Evolutionary conservation across 2,329 filamentous ascomycete genomes (phyloP).

Genomic region (Neonectria neomacrospora): DNA sequence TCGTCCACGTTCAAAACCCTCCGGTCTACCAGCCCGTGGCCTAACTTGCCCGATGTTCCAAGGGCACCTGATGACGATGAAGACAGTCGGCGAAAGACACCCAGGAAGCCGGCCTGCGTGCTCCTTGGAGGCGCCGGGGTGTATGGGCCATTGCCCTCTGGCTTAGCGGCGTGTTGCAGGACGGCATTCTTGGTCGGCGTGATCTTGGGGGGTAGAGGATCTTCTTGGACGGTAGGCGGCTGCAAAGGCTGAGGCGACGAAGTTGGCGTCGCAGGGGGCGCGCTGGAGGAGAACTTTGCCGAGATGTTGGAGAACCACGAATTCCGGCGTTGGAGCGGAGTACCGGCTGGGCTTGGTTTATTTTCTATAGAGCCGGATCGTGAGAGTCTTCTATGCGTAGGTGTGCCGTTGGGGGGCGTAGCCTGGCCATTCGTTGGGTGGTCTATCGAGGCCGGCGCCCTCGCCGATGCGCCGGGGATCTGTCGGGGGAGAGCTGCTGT

Average conservation of each 20-base stretch:
- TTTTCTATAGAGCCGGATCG: constrained; percentile 54
- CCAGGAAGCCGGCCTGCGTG: constrained; percentile 77
- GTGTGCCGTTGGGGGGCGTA: constrained; percentile 41
- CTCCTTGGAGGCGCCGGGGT: constrained; percentile 79
- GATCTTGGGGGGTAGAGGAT: constrained; percentile 61
- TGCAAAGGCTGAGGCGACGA: constrained; percentile 46
- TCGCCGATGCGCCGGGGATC: constrained; percentile 46
- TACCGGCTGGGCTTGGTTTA: constrained; percentile 45
- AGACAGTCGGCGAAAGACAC: constrained; percentile 84
- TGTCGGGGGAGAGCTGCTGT: constrained; percentile 48
- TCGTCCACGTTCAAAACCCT: constrained; percentile 86
- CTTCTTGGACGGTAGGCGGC: constrained; percentile 44
- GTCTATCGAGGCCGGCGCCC: constrained; percentile 42
- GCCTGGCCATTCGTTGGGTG: constrained; percentile 40
- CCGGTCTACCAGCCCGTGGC: constrained; percentile 80
- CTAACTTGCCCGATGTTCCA: constrained; percentile 43
- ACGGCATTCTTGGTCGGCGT: constrained; percentile 67
- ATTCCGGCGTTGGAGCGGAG: constrained; percentile 66
- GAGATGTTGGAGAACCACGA: constrained; percentile 96
- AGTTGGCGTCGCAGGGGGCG: constrained; percentile 47
- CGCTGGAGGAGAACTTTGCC: constrained; percentile 79
- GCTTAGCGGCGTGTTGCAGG: constrained; percentile 65
- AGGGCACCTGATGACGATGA: constrained; percentile 64
- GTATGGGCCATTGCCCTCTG: constrained; percentile 73
- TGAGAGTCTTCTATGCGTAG: constrained; percentile 42